phyloP scores from a whole-genome alignment of 306 rosid species.

The Lagenaria siceraria region DNA sequence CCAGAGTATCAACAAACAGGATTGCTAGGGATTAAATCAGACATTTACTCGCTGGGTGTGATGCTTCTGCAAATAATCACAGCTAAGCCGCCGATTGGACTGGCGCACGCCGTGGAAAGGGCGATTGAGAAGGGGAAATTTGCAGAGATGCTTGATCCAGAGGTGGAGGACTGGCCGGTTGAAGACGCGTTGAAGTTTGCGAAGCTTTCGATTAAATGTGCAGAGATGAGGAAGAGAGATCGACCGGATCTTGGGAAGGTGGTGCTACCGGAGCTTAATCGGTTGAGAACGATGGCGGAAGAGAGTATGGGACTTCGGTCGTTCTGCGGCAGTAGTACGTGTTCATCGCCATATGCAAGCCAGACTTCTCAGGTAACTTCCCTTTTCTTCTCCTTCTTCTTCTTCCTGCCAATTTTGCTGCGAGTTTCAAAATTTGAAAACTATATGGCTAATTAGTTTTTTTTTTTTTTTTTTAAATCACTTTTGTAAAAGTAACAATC shows the following conservation, averaged over 20 bases:
- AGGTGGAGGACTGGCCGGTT: constrained; percentile 58
- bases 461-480: too few species aligned
- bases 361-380: background rate
- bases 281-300: constrained; percentile 48
- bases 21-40: constrained; percentile 71
- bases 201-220: constrained; percentile 49
- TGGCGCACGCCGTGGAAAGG: constrained; percentile 48
- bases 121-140: constrained; percentile 54
- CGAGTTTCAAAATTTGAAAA: background rate
- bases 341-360: background rate
- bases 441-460: too few species aligned
- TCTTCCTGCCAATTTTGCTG: background rate
- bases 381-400: background rate
- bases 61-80: constrained; percentile 66
- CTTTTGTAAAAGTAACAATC: too few species aligned
- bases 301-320: constrained; percentile 23
- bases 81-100: constrained; percentile 68
- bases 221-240: constrained; percentile 73
- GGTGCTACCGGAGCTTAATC: constrained; percentile 54
- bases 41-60: constrained; percentile 67
- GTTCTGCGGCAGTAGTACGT: background rate
- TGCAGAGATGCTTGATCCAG: constrained; percentile 58
- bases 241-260: constrained; percentile 70
- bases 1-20: constrained; percentile 93
- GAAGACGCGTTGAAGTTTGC: constrained; percentile 53